phyloP scores from a whole-genome alignment of 495 filamentous ascomycete genomes.

The Daldinia bambusicola region DNA sequence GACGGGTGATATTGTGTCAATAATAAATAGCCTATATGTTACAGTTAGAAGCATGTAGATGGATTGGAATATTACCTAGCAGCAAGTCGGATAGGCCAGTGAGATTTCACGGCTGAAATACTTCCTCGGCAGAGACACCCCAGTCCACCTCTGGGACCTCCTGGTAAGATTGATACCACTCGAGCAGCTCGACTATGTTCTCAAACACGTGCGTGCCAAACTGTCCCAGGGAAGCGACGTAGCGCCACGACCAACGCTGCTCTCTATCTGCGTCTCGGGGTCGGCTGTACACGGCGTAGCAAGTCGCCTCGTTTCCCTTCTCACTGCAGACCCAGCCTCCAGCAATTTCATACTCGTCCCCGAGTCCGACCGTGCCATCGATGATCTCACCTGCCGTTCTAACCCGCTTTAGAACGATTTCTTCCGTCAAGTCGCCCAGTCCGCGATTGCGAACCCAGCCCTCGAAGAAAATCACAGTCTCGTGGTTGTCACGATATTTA shows the following conservation, averaged over 20 bases:
- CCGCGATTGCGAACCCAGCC: too few species aligned
- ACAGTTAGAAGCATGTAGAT: too few species aligned
- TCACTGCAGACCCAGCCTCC: not conserved
- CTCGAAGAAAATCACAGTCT: too few species aligned
- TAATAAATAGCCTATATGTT: too few species aligned
- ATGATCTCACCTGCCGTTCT: too few species aligned
- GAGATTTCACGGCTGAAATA: not conserved
- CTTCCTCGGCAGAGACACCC: not conserved
- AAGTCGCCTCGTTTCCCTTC: conserved; percentile 6
- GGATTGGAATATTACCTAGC: too few species aligned
- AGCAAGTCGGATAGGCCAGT: too few species aligned
- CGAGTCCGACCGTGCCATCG: too few species aligned
- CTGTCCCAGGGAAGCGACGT: conserved; percentile 6
- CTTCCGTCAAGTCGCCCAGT: too few species aligned
- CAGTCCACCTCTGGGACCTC: not conserved
- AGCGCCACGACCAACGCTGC: conserved; percentile 11
- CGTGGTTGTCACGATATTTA: too few species aligned
- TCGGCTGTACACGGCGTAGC: conserved; percentile 11
- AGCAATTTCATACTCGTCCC: conserved; percentile 4
- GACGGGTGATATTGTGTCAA: too few species aligned
- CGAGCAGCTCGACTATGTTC: not conserved
- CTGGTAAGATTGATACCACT: not conserved
- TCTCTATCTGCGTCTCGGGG: not conserved
- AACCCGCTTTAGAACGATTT: too few species aligned
- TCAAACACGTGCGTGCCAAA: conserved; percentile 1